Conservation (phyloP, 192 early-diverging fungal genomes). For the Coemansia sp. region DNA sequence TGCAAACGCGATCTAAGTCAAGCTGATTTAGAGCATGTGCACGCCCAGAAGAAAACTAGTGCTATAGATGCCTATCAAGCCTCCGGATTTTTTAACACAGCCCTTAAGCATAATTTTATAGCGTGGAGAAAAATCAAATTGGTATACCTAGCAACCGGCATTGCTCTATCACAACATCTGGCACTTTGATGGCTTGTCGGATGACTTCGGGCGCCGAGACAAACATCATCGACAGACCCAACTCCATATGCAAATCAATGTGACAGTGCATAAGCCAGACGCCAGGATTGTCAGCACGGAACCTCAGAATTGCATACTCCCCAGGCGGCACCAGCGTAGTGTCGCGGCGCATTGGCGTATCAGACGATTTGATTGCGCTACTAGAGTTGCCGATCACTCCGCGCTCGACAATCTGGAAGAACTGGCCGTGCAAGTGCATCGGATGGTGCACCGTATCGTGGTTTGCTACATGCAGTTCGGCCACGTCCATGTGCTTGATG, state of each 20-base stretch:
- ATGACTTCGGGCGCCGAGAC: conserved; percentile 71
- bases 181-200: conserved; percentile 54
- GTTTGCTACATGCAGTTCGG: conserved; percentile 75
- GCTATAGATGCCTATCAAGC: too few species aligned
- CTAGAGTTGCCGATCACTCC: conserved; percentile 57
- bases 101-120: too few species aligned
- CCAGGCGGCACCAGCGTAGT: conserved; percentile 63
- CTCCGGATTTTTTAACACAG: too few species aligned
- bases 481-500: conserved; percentile 60
- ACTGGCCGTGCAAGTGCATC: conserved; percentile 88
- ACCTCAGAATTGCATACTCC: conserved; percentile 67
- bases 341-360: conserved; percentile 66
- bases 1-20: too few species aligned
- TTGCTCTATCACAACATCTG: conserved; percentile 57
- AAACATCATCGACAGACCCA: conserved; percentile 72
- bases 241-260: conserved; percentile 60
- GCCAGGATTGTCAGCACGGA: conserved; percentile 80
- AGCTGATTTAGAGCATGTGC: too few species aligned
- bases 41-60: too few species aligned
- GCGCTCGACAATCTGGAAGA: conserved; percentile 75
- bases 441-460: conserved; percentile 68
- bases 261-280: conserved; percentile 90
- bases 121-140: conserved; percentile 16
- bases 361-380: conserved; percentile 19
- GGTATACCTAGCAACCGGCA: conserved; percentile 63